phyloP scores from a whole-genome alignment of 257 asterid genomes.

The Primulina eburnea region DNA sequence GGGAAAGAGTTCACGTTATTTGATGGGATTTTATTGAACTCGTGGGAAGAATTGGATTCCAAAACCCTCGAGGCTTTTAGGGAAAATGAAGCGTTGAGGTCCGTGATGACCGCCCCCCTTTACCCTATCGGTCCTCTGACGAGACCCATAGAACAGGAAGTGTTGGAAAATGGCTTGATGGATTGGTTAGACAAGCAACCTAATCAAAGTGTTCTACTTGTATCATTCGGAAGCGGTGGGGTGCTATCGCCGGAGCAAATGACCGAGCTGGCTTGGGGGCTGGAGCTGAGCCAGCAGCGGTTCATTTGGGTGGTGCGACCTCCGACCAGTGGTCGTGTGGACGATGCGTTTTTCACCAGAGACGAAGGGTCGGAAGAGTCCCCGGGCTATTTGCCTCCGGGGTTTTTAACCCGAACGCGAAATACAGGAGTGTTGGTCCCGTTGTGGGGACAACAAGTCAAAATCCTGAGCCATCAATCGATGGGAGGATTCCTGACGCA shows the following conservation, averaged over 20 bases:
- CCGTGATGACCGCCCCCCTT: conserved; percentile 38
- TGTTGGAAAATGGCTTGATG: conserved; percentile 1
- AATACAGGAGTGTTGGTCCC: conserved; percentile 34
- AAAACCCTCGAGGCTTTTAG: conserved; percentile 44
- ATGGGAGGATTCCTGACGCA: conserved; percentile 65
- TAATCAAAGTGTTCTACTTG: conserved; percentile 47
- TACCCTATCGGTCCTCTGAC: conserved; percentile 59
- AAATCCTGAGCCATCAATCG: conserved; percentile 41
- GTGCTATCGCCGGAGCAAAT: conserved; percentile 39
- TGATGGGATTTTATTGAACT: conserved; percentile 66
- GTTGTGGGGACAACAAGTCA: conserved; percentile 50
- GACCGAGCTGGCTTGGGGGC: conserved; percentile 58
- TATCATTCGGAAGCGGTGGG: conserved; percentile 77
- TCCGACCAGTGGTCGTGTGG: conserved; percentile 35
- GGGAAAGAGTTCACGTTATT: conserved; percentile 22
- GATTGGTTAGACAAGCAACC: conserved; percentile 62
- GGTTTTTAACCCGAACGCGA: conserved; percentile 34
- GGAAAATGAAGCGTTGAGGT: conserved; percentile 30
- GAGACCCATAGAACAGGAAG: conserved; percentile 29
- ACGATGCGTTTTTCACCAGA: conserved; percentile 38
- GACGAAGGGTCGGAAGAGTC: conserved; percentile 22
- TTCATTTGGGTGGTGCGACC: conserved; percentile 70
- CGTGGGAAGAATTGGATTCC: conserved; percentile 60
- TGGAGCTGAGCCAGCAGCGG: conserved; percentile 54
- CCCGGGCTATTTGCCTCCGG: conserved; percentile 40